phyloP scores from a whole-genome alignment of 257 asterid species.

The Primulina eburnea region DNA sequence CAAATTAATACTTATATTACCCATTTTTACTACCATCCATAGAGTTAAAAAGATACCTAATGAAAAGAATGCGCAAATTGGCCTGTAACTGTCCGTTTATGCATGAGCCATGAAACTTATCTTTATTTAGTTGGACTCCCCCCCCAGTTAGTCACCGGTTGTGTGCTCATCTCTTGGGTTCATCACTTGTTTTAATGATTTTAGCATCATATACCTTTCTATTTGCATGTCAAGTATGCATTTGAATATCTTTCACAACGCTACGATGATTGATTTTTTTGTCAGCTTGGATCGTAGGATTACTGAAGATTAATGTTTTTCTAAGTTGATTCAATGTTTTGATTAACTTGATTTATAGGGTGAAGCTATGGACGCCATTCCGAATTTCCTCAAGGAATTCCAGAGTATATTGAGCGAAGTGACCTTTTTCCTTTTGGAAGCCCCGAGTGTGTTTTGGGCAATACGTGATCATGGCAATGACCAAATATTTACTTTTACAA shows the following conservation, averaged over 20 bases:
- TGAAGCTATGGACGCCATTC: conserved; percentile 80
- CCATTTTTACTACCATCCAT: neutral
- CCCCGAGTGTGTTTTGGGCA: neutral
- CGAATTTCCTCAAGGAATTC: conserved; percentile 56
- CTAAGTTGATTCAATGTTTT: conserved; percentile 20
- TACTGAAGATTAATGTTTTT: neutral
- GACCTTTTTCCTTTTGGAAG: neutral
- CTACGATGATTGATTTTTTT: neutral
- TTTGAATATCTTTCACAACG: neutral
- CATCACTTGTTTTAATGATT: conserved; percentile 1
- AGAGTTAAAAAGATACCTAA: neutral
- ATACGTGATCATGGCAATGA: too few relatives aligned
- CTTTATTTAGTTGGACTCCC: neutral
- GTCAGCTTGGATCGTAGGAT: neutral
- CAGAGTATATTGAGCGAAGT: neutral
- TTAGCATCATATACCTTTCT: neutral
- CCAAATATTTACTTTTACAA: too few relatives aligned
- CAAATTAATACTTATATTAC: neutral
- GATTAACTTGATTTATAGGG: conserved; percentile 46
- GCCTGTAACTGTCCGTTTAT: neutral
- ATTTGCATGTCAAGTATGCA: neutral
- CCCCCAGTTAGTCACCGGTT: neutral
- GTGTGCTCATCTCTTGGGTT: neutral
- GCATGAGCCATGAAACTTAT: neutral
- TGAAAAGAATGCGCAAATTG: neutral